Base-by-base conservation (phyloP, 495 filamentous ascomycete species). In the Penicillium taxi region DNA sequence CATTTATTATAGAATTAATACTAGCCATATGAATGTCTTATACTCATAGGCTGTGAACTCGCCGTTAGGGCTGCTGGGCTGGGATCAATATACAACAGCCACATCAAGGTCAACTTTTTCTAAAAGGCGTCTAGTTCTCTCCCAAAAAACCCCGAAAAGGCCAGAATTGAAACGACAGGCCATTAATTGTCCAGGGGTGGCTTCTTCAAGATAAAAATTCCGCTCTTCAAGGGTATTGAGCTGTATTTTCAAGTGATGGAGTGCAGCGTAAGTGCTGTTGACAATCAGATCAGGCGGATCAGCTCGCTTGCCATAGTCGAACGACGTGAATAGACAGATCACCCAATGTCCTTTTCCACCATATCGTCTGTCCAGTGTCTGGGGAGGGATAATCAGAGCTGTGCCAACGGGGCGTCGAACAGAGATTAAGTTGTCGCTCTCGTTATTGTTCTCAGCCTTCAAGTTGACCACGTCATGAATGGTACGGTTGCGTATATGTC, bases 301-400 rank as follows among this genome's bases (percentile, higher is more conserved):
- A 4, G 53, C 48, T 4, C 19, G 40, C 0, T 35, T 36, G 1
- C 69, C 68, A 35, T 56, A 68, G 0, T 42, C 41, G 0, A 29
- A 12, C 0, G 62, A 68, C 0, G 67, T 72, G 26, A 74, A 72
- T 0, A 74, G 53, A 30, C 70, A 74, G 9, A 69, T 52, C 6
- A 74, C 58, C 67, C 68, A 74, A 21, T 70, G 66, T 8, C 36
- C 42, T 20, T 56, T 61, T 5, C 11, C 4, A 6, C 32, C 26
- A 8, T 34, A 29, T 1, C 3, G 6, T 18, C 12, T 44, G 47
- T 59, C 64, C 2, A 15, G 30, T 9, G 47, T 23, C 22, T 64
- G 61, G 0, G 68, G 67, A 5, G 63, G 56, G 14, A 73, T 73
- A 6, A 74, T 51, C 2, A 73, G 53, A 4, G 66, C 48, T 2